Evolutionary conservation across 1,139 yeast species (phyloP).

Genomic region (Arxiozyma slooffiae): DNA sequence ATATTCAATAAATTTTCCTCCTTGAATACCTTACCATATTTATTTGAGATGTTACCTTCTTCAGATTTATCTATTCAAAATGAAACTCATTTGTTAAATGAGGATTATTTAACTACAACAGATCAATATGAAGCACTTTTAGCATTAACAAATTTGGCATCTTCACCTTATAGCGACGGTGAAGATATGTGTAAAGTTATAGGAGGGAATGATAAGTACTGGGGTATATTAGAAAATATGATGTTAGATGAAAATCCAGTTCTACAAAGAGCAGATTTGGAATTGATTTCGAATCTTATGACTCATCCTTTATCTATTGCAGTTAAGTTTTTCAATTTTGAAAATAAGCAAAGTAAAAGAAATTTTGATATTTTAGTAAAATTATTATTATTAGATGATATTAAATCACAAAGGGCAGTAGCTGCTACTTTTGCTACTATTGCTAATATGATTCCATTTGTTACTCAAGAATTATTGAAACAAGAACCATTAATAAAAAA

Average conservation of each 20-base stretch:
- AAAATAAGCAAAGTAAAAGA: constrained; percentile 24
- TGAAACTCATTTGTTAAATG: constrained; percentile 7
- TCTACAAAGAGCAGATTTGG: constrained; percentile 26
- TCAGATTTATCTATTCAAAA: constrained; percentile 3
- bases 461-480: constrained; percentile 21
- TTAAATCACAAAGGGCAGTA: constrained; percentile 29
- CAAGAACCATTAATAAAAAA: constrained; percentile 19
- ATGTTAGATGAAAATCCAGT: constrained; percentile 27
- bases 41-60: constrained; percentile 23
- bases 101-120: constrained; percentile 12
- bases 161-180: constrained; percentile 31
- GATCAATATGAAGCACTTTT: constrained; percentile 40
- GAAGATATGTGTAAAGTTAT: constrained; percentile 27
- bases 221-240: constrained; percentile 33
- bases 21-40: constrained; percentile 23
- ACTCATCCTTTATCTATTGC: constrained; percentile 26
- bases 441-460: constrained; percentile 24
- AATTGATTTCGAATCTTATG: constrained; percentile 27
- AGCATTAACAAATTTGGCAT: constrained; percentile 42
- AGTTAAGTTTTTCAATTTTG: constrained; percentile 29
- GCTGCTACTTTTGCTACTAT: constrained; percentile 30
- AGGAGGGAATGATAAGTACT: constrained; percentile 30
- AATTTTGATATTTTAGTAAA: constrained; percentile 26
- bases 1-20: constrained; percentile 27
- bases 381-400: constrained; percentile 22